phyloP scores from a whole-genome alignment of 306 rosid genomes.

The Glycyrrhiza uralensis region DNA sequence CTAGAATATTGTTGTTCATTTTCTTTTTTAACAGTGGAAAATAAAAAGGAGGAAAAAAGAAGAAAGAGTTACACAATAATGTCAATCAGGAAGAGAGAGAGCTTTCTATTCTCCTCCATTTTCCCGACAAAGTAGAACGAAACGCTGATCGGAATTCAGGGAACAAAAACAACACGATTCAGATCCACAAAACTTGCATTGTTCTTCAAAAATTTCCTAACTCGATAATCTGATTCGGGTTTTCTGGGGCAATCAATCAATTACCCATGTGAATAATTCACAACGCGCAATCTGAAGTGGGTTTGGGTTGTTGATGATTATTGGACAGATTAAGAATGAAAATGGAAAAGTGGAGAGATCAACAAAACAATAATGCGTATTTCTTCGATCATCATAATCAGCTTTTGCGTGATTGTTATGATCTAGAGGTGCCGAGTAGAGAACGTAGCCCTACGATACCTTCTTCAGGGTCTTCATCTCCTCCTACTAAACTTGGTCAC shows the following conservation, averaged over 20 bases:
- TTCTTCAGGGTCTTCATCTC: constrained; percentile 21
- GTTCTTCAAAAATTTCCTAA: neutral
- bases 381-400: neutral
- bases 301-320: constrained; percentile 30
- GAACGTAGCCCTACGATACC: constrained; percentile 18
- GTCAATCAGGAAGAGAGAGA: neutral
- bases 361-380: constrained; percentile 20
- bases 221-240: neutral
- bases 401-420: constrained; percentile 19
- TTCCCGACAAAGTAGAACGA: constrained; percentile 38
- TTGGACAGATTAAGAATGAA: constrained; percentile 42
- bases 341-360: constrained; percentile 45
- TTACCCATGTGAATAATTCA: neutral
- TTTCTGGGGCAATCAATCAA: neutral
- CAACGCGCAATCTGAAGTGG: neutral
- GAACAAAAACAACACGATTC: neutral
- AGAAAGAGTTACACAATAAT: neutral
- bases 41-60: neutral
- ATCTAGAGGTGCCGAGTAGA: constrained; percentile 11
- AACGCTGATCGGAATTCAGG: constrained; percentile 23
- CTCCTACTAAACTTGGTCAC: constrained; percentile 37
- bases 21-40: neutral
- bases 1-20: no score
- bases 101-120: constrained; percentile 10
- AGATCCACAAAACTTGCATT: constrained; percentile 5